phyloP scores from a whole-genome alignment of 345 rosid species.

The Salix brachista region DNA sequence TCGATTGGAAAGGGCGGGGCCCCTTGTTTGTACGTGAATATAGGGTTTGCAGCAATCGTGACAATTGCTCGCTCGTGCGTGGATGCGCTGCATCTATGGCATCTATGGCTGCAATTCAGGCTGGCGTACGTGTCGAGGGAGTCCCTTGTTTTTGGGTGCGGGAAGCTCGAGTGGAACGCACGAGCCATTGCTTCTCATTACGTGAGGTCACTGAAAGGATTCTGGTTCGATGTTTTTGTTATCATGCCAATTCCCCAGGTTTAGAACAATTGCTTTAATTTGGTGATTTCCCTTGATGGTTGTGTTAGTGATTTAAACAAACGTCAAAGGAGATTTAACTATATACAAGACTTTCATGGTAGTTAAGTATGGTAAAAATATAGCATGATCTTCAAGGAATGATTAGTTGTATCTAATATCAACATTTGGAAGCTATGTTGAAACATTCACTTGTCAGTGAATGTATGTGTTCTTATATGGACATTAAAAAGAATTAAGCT shows the following conservation, averaged over 20 bases:
- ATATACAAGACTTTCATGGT: no score
- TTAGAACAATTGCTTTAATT: background rate
- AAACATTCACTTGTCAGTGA: no score
- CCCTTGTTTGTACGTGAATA: conserved; percentile 54
- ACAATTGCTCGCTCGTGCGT: conserved; percentile 42
- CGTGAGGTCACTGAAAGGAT: conserved; percentile 39
- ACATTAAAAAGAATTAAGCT: no score
- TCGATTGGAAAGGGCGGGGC: conserved; percentile 36
- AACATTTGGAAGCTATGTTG: no score
- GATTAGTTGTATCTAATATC: no score
- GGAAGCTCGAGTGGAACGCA: conserved; percentile 69
- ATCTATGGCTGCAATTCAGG: conserved; percentile 60
- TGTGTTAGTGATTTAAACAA: no score
- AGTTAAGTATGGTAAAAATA: no score
- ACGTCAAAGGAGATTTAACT: no score
- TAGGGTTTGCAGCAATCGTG: conserved; percentile 32
- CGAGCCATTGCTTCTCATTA: conserved; percentile 51
- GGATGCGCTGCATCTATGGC: conserved; percentile 43
- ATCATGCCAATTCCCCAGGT: conserved; percentile 67
- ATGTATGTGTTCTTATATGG: no score
- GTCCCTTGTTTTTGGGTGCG: conserved; percentile 58
- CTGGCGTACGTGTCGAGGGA: conserved; percentile 56
- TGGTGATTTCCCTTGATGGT: background rate
- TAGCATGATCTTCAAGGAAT: no score
- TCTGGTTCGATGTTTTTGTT: conserved; percentile 61